Conservation (phyloP, 352 stramenopile genomes). For the Globisporangium yorkense region DNA sequence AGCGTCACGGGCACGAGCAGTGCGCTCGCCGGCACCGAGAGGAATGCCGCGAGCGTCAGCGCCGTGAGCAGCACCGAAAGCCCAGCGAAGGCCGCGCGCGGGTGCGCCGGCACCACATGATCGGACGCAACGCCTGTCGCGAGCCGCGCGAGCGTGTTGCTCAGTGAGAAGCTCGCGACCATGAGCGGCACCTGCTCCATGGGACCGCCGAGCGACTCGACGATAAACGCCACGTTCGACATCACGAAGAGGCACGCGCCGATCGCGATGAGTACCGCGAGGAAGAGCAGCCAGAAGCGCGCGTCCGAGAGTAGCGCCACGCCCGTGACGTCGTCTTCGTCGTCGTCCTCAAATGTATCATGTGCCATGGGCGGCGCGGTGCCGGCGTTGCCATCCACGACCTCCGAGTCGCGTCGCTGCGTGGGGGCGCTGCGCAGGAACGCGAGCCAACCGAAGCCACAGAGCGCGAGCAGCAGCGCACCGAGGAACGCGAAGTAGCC, state of each 20-base stretch:
- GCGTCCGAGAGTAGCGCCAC: slow-evolving; percentile 38
- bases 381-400: slow-evolving; percentile 26
- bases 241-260: slow-evolving; percentile 70
- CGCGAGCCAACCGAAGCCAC: slow-evolving; percentile 40
- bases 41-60: slow-evolving; percentile 44
- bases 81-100: slow-evolving; percentile 51
- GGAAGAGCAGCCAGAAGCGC: slow-evolving; percentile 78
- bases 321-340: slow-evolving; percentile 52
- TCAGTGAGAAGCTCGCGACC: slow-evolving; percentile 72
- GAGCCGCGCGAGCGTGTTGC: slow-evolving; percentile 63
- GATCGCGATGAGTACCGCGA: slow-evolving; percentile 68
- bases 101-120: slow-evolving; percentile 29
- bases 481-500: slow-evolving; percentile 75
- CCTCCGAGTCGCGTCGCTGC: slow-evolving; percentile 35
- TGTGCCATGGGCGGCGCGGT: slow-evolving; percentile 19
- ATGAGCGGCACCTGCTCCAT: slow-evolving; percentile 64
- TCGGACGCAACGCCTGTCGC: slow-evolving; percentile 60
- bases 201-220: slow-evolving; percentile 58
- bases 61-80: slow-evolving; percentile 44
- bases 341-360: slow-evolving; percentile 33
- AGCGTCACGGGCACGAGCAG: slow-evolving; percentile 51
- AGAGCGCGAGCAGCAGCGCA: slow-evolving; percentile 37
- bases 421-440: slow-evolving; percentile 29
- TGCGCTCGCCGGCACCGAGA: slow-evolving; percentile 32
- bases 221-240: slow-evolving; percentile 83